Base-by-base conservation (phyloP, 148 eudicot genomes). In the Chenopodium suecicum region DNA sequence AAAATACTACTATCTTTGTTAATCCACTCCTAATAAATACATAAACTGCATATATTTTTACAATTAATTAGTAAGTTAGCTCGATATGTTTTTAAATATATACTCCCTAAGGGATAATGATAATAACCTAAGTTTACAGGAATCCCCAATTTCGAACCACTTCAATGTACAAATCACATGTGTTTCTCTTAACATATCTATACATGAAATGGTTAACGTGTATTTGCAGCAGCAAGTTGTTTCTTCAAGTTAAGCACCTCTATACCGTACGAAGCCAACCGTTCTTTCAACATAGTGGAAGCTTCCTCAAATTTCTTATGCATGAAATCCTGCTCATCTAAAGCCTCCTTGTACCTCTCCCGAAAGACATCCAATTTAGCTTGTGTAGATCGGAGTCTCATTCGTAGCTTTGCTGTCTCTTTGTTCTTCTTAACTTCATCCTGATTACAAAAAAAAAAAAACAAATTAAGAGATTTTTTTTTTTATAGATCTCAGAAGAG, bases 301-400 rank as follows among this genome's bases (percentile, higher is more conserved):
- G 98, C 97, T 75, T 87, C 90, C 76, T 88, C 87, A 44, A 54
- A 96, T 69, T 84, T 91, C 80, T 66, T 77, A 80, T 96, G 83
- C 97, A 94, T 92, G 48, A 76, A 73, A 20, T 90, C 92, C 70
- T 85, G 83, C 83, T 90, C 93, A 29, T 90, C 89, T 65, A 85
- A 80, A 4, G 87, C 86, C 71, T 91, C 93, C 44, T 67, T 76
- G 86, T 89, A 91, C 82, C 95, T 90, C 25, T 83, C 78, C 1
- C 90, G 87, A 54, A 84, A 87, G 14, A 90, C 88, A 37, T 92
- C 95, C 75, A 89, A 77, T 83, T 88, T 91, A 17, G 86, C 80
- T 62, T 96, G 94, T 60, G 92, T 83, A 16, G 90, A 90, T 71
- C 83, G 80, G n/a, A 96, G 92, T 87, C 90, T 89, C 97, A 91